phyloP scores from a whole-genome alignment of 1,284 basidiomycete genomes.

The Moesziomyces aphidis region DNA sequence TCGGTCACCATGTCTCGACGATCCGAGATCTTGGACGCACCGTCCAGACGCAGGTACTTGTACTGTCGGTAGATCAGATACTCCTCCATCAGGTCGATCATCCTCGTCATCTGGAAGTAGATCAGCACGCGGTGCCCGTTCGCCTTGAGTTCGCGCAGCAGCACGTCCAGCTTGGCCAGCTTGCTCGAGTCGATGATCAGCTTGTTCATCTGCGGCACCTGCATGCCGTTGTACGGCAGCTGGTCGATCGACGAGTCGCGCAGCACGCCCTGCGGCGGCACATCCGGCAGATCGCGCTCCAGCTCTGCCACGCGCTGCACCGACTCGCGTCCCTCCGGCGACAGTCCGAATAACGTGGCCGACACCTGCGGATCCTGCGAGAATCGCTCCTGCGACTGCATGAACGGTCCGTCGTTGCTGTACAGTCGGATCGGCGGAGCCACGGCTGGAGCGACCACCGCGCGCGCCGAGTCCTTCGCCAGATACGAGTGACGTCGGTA shows the following conservation, averaged over 20 bases:
- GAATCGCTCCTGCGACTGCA: conserved; percentile 77
- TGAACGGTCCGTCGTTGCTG: conserved; percentile 82
- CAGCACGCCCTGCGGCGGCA: conserved; percentile 79
- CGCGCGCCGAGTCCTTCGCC: conserved; percentile 81
- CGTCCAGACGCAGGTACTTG: conserved; percentile 96
- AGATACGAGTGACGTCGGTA: conserved; percentile 82
- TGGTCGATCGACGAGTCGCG: conserved; percentile 78
- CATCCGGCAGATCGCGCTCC: conserved; percentile 73
- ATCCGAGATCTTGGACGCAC: conserved; percentile 93
- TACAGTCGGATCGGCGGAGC: conserved; percentile 84
- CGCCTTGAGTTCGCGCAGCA: conserved; percentile 91
- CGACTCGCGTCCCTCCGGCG: conserved; percentile 77
- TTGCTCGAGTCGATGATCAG: conserved; percentile 98
- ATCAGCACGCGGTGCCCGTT: conserved; percentile 94
- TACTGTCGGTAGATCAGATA: conserved; percentile 97
- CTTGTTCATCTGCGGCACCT: conserved; percentile 93
- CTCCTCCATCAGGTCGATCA: conserved; percentile 99
- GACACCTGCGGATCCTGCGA: conserved; percentile 74
- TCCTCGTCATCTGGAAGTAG: conserved; percentile 99
- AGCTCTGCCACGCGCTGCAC: conserved; percentile 73
- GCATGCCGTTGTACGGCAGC: conserved; percentile 85
- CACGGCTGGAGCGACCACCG: conserved; percentile 83
- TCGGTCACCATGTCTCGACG: conserved; percentile 99
- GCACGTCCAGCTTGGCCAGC: conserved; percentile 86
- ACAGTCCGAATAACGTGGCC: conserved; percentile 85